Evolutionary conservation across 1,139 yeast genomes (phyloP).

Genomic region (Pichia sp.): DNA sequence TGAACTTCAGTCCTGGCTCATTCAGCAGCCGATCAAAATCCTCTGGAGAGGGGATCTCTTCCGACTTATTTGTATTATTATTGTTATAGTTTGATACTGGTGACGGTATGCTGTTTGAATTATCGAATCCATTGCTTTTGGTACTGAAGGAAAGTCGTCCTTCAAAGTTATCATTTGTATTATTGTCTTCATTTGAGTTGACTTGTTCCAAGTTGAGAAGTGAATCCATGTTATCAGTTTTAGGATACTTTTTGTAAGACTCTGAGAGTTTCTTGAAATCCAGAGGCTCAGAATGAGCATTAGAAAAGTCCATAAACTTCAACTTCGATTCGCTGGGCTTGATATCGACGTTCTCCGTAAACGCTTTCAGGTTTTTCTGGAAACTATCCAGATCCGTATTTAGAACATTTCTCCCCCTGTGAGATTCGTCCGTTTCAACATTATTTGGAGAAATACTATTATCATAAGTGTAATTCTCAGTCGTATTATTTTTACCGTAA

Average conservation of each 20-base stretch:
- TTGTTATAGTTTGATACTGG: background rate
- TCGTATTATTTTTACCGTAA: background rate
- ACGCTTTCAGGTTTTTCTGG: conserved; percentile 11
- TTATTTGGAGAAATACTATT: background rate
- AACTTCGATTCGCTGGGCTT: conserved; percentile 13
- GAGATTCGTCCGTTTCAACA: background rate
- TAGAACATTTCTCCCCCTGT: background rate
- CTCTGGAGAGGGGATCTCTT: background rate
- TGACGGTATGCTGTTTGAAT: background rate
- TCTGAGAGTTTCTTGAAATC: conserved; percentile 15
- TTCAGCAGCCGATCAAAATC: conserved; percentile 6
- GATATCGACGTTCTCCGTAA: conserved; percentile 6
- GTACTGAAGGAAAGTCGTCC: background rate
- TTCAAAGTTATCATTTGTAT: background rate
- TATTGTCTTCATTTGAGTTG: background rate
- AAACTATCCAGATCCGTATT: conserved; percentile 3
- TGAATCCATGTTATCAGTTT: conserved; percentile 2
- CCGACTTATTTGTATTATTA: background rate
- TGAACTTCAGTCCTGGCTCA: conserved; percentile 12
- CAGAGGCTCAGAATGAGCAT: conserved; percentile 9
- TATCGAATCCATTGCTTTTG: background rate
- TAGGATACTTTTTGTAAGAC: background rate
- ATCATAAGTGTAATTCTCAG: background rate
- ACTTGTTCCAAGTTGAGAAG: background rate
- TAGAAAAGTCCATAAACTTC: conserved; percentile 16